Base-by-base conservation (phyloP, 768 basidiomycete species). In the Leucosporidium creatinivorum region DNA sequence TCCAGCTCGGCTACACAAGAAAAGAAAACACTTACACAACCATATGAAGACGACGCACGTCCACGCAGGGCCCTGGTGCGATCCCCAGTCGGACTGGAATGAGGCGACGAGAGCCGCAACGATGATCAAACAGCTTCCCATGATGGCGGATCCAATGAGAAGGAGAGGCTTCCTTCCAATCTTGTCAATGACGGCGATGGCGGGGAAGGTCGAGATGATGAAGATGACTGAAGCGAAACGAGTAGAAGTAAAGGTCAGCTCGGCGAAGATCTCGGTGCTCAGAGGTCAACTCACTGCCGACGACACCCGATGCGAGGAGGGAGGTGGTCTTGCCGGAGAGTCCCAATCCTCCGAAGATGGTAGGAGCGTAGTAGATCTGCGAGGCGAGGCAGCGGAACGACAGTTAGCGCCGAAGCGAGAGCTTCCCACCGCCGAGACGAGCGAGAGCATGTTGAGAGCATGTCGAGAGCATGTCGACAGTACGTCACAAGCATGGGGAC, bases 291-390 rank as follows among this genome's bases (percentile, higher is more conserved):
- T n/a, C n/a, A n/a, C n/a, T n/a, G 52, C 73, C 73, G 61, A 72
- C 70, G 10, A 74, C 65, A 19, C 73, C 73, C 5, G 68, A 67
- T 19, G 73, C 72, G 36, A 71, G 65, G 17, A 73, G 65, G 9
- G 56, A 59, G 17, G 68, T 63, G 31, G 71, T 73, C 68, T 60
- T 69, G 10, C 65, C 54, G 44, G 58, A 44, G 39, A 62, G 54
- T 10, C 61, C 58, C n/a, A n/a, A n/a, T 44, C 39, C 8, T 13
- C 39, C 39, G 15, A 54, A 54, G 25, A 54, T 54, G 2, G 52
- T 54, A 12, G 52, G 52, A 54, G 52, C 52, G 52, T 44, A 44
- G 39, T 44, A 44, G 39, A 44, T 54, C 52, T 54, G 23, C 13
- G 12, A 52, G 28, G 23, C 1, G 15, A n/a, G 15, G 10, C 12